A percentile compares a stretch with the other conserved stretches of the same genome.
These are phyloP conservation scores for Phytopythium vexans DNA, from an alignment of 352 stramenopile species.

Conservation along the genomic window DNA sequence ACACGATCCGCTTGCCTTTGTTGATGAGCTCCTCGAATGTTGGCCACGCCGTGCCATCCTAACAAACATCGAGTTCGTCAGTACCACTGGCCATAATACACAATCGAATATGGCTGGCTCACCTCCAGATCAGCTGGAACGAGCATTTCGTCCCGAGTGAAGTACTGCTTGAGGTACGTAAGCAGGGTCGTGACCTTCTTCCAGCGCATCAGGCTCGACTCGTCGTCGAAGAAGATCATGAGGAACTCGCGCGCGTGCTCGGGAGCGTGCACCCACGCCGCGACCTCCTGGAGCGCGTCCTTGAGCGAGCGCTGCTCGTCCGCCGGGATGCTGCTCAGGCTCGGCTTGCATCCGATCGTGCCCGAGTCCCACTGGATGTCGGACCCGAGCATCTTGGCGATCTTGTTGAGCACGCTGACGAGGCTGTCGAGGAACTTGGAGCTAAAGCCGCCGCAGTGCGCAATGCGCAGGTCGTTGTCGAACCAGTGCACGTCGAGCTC, in stretches of 20 bases:
- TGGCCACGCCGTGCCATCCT: constrained; percentile 56
- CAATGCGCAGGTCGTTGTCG: constrained; percentile 57
- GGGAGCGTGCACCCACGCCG: constrained; percentile 50
- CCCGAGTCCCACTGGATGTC: constrained; percentile 66
- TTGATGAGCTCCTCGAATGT: constrained; percentile 58
- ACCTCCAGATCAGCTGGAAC: constrained; percentile 57
- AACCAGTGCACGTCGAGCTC: constrained; percentile 76
- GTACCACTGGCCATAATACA: constrained; percentile 1
- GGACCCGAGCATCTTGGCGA: constrained; percentile 48
- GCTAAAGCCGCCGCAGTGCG: constrained; percentile 63
- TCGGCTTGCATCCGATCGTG: constrained; percentile 70
- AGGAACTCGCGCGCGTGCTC: constrained; percentile 68
- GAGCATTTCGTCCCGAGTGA: constrained; percentile 59
- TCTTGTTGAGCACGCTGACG: constrained; percentile 61
- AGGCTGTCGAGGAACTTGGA: constrained; percentile 56
- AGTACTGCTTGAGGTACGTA: constrained; percentile 62
- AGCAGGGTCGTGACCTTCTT: constrained; percentile 73
- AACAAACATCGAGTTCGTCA: constrained; percentile 2
- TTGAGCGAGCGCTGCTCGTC: constrained; percentile 48
- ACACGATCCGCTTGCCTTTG: constrained; percentile 66
- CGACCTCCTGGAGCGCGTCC: constrained; percentile 45
- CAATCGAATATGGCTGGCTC: constrained; percentile 8
- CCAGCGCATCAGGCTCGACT: constrained; percentile 68
- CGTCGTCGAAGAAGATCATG: constrained; percentile 84
- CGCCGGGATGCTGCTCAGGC: constrained; percentile 61